These are phyloP conservation scores for Pseudovirgaria hyperparasitica DNA, from an alignment of 2,329 filamentous ascomycete genomes.

Conservation along the genomic window DNA sequence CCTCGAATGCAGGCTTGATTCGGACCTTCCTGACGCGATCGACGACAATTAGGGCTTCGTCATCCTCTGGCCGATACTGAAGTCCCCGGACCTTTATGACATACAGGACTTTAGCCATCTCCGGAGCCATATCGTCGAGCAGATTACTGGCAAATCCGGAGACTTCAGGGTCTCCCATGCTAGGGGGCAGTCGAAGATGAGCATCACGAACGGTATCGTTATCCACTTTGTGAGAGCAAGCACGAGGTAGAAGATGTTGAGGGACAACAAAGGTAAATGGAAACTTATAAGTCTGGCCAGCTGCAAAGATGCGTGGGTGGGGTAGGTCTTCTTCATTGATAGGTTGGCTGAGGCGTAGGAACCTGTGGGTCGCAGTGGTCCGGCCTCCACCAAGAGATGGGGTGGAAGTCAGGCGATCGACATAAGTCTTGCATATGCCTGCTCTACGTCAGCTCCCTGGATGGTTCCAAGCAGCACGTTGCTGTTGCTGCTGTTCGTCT, in stretches of 20 bases:
- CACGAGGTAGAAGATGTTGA: slow-evolving; percentile 43
- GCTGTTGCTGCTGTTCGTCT: background rate
- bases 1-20: slow-evolving; percentile 45
- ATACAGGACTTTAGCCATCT: slow-evolving; percentile 50
- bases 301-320: slow-evolving; percentile 38
- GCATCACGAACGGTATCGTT: slow-evolving; percentile 39
- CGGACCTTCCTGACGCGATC: slow-evolving; percentile 43
- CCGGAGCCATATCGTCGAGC: slow-evolving; percentile 49
- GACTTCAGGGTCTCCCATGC: slow-evolving; percentile 45
- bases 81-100: slow-evolving; percentile 37
- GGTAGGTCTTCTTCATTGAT: slow-evolving; percentile 41
- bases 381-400: slow-evolving; percentile 40
- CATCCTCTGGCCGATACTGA: slow-evolving; percentile 25
- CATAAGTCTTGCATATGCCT: slow-evolving; percentile 39
- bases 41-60: slow-evolving; percentile 30
- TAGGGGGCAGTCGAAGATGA: slow-evolving; percentile 49
- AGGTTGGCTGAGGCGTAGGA: slow-evolving; percentile 50
- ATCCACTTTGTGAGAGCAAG: slow-evolving; percentile 42
- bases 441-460: slow-evolving; percentile 8
- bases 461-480: too few relatives aligned
- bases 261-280: slow-evolving; percentile 54
- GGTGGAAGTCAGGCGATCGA: slow-evolving; percentile 41
- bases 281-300: slow-evolving; percentile 44
- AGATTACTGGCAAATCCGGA: slow-evolving; percentile 35
- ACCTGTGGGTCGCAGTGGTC: slow-evolving; percentile 45